Percentiles rank a stretch among this genome's conserved stretches.
These are phyloP conservation scores for Sporothrix sp. DNA, from an alignment of 2,329 filamentous ascomycete species.

Conservation along the genomic window DNA sequence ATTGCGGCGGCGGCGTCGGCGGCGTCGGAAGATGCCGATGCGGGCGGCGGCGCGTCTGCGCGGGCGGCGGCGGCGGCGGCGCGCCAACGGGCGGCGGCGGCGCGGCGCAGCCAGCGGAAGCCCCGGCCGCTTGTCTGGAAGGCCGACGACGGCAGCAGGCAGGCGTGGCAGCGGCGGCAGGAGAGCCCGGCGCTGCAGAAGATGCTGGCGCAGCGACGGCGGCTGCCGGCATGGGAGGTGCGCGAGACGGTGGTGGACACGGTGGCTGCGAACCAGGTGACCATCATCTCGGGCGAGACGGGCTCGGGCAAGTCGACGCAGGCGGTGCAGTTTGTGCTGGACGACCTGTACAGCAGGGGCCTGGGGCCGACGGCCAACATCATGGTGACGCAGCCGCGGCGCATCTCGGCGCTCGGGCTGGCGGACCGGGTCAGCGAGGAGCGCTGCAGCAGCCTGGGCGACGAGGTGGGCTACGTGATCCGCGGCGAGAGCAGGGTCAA, in stretches of 20 bases:
- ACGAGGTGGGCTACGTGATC: constrained; percentile 86
- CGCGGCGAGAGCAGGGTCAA: constrained; percentile 74
- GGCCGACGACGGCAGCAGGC: constrained; percentile 48
- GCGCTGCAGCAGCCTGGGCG: constrained; percentile 59
- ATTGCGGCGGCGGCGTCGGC: constrained; percentile 70
- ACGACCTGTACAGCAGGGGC: constrained; percentile 71
- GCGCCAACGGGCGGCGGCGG: constrained; percentile 13
- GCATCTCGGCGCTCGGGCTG: constrained; percentile 87
- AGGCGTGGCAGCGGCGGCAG: constrained; percentile 63
- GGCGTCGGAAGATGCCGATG: constrained; percentile 42
- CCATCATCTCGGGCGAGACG: constrained; percentile 93
- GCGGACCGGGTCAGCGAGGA: constrained; percentile 94
- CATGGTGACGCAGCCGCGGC: constrained; percentile 86
- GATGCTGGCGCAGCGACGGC: constrained; percentile 64
- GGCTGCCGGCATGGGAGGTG: constrained; percentile 79
- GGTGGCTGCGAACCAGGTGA: constrained; percentile 72
- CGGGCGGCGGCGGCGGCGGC: neutral
- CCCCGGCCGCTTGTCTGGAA: constrained; percentile 56
- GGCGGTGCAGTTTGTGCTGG: constrained; percentile 89
- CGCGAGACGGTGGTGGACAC: constrained; percentile 66
- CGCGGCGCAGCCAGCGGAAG: constrained; percentile 32
- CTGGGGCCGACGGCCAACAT: constrained; percentile 77
- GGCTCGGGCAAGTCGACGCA: constrained; percentile 96
- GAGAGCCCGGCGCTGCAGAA: constrained; percentile 54
- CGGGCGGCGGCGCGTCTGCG: constrained; percentile 23